phyloP scores from a whole-genome alignment of 257 asterid species.

The Fraxinus excelsior region DNA sequence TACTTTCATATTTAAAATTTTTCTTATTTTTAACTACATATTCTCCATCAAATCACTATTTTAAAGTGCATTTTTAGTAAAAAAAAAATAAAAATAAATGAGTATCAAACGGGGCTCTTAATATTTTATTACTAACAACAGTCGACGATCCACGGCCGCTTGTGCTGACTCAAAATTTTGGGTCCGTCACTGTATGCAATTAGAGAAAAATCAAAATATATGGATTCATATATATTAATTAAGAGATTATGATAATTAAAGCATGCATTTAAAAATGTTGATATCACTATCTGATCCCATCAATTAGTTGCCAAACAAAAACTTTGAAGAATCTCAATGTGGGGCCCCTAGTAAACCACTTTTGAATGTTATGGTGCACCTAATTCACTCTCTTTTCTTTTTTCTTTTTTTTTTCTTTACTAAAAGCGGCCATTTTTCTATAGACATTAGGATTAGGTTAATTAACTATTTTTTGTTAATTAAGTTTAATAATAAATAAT shows the following conservation, averaged over 20 bases:
- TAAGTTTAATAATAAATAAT: constrained; percentile 14
- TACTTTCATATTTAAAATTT: no score
- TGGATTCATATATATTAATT: neutral
- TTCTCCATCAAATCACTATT: no score
- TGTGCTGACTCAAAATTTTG: no score
- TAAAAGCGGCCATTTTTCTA: neutral
- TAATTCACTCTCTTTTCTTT: constrained; percentile 27
- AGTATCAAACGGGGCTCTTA: no score
- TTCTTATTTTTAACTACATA: no score
- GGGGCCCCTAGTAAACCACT: constrained; percentile 24
- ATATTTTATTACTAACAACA: no score
- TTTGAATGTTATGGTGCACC: constrained; percentile 40
- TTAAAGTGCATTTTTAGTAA: no score
- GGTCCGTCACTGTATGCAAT: no score
- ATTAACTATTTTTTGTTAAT: neutral
- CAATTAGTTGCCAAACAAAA: constrained; percentile 32
- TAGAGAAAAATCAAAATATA: neutral
- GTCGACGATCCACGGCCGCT: no score
- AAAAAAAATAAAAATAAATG: no score
- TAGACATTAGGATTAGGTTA: neutral
- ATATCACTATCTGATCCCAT: constrained; percentile 14
- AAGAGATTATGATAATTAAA: neutral
- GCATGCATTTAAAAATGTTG: neutral
- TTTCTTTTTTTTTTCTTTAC: no score
- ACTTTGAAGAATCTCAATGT: constrained; percentile 21